Conservation (phyloP, 495 filamentous ascomycete species). For the Emericellopsis terricola region DNA sequence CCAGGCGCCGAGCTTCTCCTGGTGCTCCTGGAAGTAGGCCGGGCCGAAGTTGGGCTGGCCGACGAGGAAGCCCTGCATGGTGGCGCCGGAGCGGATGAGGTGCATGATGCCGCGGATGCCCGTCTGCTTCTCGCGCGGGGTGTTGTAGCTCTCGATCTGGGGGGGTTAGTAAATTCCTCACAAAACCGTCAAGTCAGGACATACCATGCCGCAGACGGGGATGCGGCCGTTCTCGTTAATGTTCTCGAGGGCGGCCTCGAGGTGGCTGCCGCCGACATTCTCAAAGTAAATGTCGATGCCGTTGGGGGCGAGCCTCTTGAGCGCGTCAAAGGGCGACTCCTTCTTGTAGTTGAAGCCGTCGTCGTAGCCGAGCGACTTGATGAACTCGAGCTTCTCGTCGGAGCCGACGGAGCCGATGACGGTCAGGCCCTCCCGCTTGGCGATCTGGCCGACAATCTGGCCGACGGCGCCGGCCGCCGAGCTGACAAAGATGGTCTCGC, state of each 20-base stretch:
- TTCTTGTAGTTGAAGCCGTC: slow-evolving; percentile 55
- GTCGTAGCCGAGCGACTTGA: slow-evolving; percentile 51
- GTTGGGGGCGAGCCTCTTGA: slow-evolving; percentile 56
- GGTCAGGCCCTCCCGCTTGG: slow-evolving; percentile 70
- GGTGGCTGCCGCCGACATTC: slow-evolving; percentile 80
- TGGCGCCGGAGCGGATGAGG: slow-evolving; percentile 13
- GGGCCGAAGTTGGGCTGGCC: slow-evolving; percentile 41
- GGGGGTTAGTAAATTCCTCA: slow-evolving; percentile 16
- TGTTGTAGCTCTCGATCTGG: too few relatives aligned
- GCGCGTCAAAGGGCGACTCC: slow-evolving; percentile 46
- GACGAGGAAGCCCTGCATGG: slow-evolving; percentile 64
- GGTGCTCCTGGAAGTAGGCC: slow-evolving; percentile 56
- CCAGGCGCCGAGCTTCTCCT: slow-evolving; percentile 71
- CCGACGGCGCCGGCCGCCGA: slow-evolving; percentile 74
- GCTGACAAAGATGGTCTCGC: slow-evolving; percentile 76
- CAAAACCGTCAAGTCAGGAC: slow-evolving; percentile 1
- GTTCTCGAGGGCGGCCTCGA: slow-evolving; percentile 54
- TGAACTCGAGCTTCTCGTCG: slow-evolving; percentile 51
- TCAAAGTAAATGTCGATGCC: slow-evolving; percentile 94
- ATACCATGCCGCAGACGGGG: slow-evolving; percentile 32
- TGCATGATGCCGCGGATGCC: slow-evolving; percentile 46
- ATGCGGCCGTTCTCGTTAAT: slow-evolving; percentile 60
- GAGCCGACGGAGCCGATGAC: slow-evolving; percentile 56
- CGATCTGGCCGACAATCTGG: slow-evolving; percentile 66
- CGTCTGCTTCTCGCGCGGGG: slow-evolving; percentile 35